phyloP scores from a whole-genome alignment of 2,329 filamentous ascomycete species.

The Pyricularia pennisetigena region DNA sequence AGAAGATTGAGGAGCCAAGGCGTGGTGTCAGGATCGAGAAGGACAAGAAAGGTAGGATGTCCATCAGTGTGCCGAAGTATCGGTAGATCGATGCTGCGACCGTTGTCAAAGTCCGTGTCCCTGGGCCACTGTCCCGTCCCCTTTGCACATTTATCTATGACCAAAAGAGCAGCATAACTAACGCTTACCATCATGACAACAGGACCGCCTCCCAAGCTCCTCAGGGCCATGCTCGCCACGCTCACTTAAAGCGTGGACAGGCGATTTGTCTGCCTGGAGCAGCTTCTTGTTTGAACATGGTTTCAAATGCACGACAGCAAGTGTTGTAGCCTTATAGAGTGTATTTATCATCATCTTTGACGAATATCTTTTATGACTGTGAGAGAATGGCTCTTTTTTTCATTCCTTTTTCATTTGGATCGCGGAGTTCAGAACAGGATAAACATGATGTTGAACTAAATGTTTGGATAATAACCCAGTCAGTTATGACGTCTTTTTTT shows the following conservation, averaged over 20 bases:
- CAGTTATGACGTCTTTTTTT: neutral
- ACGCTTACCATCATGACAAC: neutral
- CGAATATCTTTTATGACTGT: neutral
- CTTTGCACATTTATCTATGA: neutral
- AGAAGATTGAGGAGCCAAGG: slow-evolving; percentile 42
- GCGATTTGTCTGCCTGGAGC: neutral
- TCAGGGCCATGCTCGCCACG: slow-evolving; percentile 1
- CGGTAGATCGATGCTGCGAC: slow-evolving; percentile 27
- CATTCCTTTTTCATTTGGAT: neutral
- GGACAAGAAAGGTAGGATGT: slow-evolving; percentile 94
- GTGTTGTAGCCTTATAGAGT: neutral
- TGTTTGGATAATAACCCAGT: neutral
- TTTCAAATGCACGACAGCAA: neutral
- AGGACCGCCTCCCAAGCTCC: slow-evolving; percentile 1
- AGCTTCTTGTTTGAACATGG: neutral
- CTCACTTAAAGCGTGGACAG: neutral
- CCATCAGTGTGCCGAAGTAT: slow-evolving; percentile 69
- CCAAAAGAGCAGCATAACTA: too few relatives aligned
- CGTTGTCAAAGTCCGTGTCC: neutral
- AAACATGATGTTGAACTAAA: neutral
- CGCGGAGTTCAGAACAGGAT: neutral
- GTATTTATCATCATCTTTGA: neutral
- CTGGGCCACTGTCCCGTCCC: neutral
- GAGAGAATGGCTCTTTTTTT: neutral
- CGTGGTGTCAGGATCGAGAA: slow-evolving; percentile 65